Conservation (phyloP, 768 basidiomycete species). For the Dacryopinax spathularia region DNA sequence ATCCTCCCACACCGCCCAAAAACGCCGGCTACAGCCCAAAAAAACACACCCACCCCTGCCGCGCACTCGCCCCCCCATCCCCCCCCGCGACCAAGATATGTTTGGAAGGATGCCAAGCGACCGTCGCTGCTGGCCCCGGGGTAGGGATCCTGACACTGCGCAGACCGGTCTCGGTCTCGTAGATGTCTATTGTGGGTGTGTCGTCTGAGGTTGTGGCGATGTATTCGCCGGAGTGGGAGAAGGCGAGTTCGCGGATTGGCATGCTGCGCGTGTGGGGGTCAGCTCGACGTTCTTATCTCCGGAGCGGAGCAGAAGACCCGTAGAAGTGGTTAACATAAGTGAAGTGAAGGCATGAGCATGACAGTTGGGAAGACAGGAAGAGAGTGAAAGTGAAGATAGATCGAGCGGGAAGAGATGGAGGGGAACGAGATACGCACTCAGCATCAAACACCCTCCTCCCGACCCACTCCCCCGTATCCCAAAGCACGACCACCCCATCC, state of each 20-base stretch:
- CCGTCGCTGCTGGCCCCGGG: not conserved
- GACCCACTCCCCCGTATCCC: constrained; percentile 69
- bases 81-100: not conserved
- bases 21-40: not conserved
- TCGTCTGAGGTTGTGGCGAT: constrained; percentile 61
- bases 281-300: constrained; percentile 54
- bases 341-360: too few species aligned
- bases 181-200: not conserved
- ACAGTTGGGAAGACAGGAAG: constrained; percentile 5
- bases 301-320: constrained; percentile 19
- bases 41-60: not conserved
- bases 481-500: constrained; percentile 72
- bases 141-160: not conserved
- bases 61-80: not conserved
- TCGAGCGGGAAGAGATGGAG: not conserved
- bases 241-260: constrained; percentile 20
- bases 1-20: not conserved
- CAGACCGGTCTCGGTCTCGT: not conserved
- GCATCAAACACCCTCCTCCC: constrained; percentile 59
- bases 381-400: not conserved
- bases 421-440: constrained; percentile 42
- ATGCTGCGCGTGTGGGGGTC: constrained; percentile 25
- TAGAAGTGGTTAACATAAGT: too few species aligned
- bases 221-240: constrained; percentile 74
- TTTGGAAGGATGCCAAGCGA: not conserved